phyloP scores from a whole-genome alignment of 164 flowering plant genomes.

The Cinnamomum micranthum region DNA sequence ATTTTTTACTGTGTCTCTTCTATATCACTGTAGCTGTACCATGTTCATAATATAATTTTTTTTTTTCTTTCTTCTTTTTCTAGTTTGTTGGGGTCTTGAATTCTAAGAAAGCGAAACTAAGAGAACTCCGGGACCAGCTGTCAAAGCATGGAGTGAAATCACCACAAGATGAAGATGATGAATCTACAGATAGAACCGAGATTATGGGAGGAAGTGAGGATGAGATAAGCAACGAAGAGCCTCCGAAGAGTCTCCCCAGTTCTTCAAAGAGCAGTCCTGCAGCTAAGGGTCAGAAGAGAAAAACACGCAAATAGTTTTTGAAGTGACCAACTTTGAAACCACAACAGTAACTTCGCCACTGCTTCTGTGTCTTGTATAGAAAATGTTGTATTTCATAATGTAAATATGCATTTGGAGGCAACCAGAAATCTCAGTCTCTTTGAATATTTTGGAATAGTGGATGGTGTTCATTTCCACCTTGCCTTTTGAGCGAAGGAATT shows the following conservation, averaged over 20 bases:
- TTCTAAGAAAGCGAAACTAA: slow-evolving; percentile 78
- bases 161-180: slow-evolving; percentile 49
- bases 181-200: slow-evolving; percentile 59
- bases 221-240: slow-evolving; percentile 31
- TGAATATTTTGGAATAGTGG: too few relatives aligned
- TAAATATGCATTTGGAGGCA: not conserved
- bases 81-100: slow-evolving; percentile 77
- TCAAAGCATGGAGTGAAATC: slow-evolving; percentile 30
- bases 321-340: not conserved
- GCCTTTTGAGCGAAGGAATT: too few relatives aligned
- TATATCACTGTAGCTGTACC: not conserved
- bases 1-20: too few relatives aligned
- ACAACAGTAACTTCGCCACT: not conserved
- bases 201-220: slow-evolving; percentile 43
- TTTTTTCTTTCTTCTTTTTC: slow-evolving; percentile 12
- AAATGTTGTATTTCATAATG: not conserved
- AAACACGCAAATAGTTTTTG: slow-evolving; percentile 9
- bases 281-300: slow-evolving; percentile 44
- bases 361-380: not conserved
- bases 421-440: too few relatives aligned
- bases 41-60: not conserved
- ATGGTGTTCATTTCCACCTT: too few relatives aligned
- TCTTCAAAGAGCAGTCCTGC: slow-evolving; percentile 36
- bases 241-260: slow-evolving; percentile 18
- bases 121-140: slow-evolving; percentile 63